Conservation (phyloP, 2,329 filamentous ascomycete genomes). For the Mycosphaerella arachidis region DNA sequence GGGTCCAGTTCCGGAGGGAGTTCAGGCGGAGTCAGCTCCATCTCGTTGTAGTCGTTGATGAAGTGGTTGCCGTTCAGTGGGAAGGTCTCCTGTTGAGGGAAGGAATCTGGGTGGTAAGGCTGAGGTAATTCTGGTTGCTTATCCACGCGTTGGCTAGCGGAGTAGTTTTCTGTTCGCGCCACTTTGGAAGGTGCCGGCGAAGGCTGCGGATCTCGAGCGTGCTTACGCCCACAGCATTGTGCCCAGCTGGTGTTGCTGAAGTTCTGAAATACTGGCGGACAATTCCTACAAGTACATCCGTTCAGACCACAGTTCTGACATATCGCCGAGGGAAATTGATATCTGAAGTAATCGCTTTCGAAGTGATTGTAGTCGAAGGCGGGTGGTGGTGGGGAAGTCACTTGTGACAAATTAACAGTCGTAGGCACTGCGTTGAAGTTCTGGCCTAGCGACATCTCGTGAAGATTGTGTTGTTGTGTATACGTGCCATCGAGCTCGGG, state of each 20-base stretch:
- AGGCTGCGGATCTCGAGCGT: slow-evolving; percentile 26
- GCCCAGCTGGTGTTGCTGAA: slow-evolving; percentile 30
- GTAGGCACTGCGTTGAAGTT: slow-evolving; percentile 2
- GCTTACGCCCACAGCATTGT: slow-evolving; percentile 32
- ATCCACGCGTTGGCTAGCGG: slow-evolving; percentile 4
- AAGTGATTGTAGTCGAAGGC: slow-evolving; percentile 27
- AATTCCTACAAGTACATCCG: slow-evolving; percentile 33
- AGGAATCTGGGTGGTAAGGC: not conserved
- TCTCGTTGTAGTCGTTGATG: slow-evolving; percentile 1
- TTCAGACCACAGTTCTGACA: slow-evolving; percentile 33
- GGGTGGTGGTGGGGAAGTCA: slow-evolving; percentile 10
- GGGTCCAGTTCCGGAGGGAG: slow-evolving; percentile 6
- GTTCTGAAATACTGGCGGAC: slow-evolving; percentile 32
- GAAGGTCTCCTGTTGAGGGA: not conserved
- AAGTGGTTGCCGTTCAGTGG: slow-evolving; percentile 1
- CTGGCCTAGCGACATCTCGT: slow-evolving; percentile 5
- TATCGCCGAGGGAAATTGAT: slow-evolving; percentile 32
- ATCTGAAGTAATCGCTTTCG: slow-evolving; percentile 26
- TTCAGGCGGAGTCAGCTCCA: slow-evolving; percentile 5
- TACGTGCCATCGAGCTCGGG: slow-evolving; percentile 4
- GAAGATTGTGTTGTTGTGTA: slow-evolving; percentile 6
- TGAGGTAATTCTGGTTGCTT: slow-evolving; percentile 2
- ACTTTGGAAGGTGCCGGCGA: slow-evolving; percentile 16
- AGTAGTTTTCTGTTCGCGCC: slow-evolving; percentile 13
- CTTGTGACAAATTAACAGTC: slow-evolving; percentile 4